Evolutionary conservation across 176 grass and related monocot species (phyloP), one percentile per base, ranked within the genome.

Genomic region (Oryza coarctata): DNA sequence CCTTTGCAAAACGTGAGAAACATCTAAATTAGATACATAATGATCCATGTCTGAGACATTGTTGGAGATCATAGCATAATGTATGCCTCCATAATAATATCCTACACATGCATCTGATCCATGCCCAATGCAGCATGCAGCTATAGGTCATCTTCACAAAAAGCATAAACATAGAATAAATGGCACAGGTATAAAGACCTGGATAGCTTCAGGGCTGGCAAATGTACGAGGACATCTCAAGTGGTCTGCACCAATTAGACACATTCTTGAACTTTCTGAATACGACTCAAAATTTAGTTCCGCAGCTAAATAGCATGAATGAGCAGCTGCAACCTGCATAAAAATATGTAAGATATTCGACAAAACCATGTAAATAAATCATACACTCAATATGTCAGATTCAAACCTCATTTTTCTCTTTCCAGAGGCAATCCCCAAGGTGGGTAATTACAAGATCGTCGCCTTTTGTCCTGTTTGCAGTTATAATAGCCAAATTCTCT

Each of bases 361-460:
- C 40, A 23, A 14, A 38, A 85, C 35, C 25, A 33, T 63, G 6
- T 71, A 43, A 58, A 67, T 64, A 65, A 15, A 65, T 18, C 7
- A 2, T 30, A 76, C 43, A 80, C 47, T 82, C 7, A 84, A 74
- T 71, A 73, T 77, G 69, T 25, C 70, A 65, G 57, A 87, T 41
- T 85, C 86, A 15, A 62, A 94, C 95, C 95, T 98, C 95, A 28
- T 86, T 94, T 86, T 78, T 93, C 84, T 98, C 95, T 86, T 98
- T 94, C 95, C 95, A 94, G 38, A 98, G 90, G 82, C 95, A 98
- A 88, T 98, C 95, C 22, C 95, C 95, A 57, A 98, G 90, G 86
- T 94, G 95, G 63, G 90, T 91, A 78, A 98, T 91, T 49, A 98
- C 92, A 65, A 94, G 92, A 64, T 91, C 88, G 74, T 98, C 90